These are phyloP conservation scores for Ascochyta viciae-villosae DNA, from an alignment of 2,329 filamentous ascomycete species.

Conservation along the genomic window DNA sequence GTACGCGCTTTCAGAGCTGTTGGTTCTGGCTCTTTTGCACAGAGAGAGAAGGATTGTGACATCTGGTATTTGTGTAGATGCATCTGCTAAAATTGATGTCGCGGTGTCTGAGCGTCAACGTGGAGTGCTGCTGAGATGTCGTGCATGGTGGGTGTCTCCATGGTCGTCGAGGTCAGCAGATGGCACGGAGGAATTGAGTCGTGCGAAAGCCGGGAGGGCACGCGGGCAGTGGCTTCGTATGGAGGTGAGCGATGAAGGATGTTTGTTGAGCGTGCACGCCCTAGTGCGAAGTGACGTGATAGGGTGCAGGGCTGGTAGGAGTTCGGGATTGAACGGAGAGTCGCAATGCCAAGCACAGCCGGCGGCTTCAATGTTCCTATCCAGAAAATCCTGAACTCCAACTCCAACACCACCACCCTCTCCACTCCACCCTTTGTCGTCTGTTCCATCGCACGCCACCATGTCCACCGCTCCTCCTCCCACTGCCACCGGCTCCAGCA, in stretches of 20 bases:
- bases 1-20: too few species aligned
- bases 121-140: neutral
- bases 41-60: neutral
- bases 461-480: constrained; percentile 51
- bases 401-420: constrained; percentile 30
- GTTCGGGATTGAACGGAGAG: neutral
- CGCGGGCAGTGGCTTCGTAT: neutral
- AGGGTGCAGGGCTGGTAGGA: constrained; percentile 11
- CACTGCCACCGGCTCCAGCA: constrained; percentile 58
- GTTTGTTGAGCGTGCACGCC: constrained; percentile 20
- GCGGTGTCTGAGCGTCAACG: neutral
- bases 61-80: neutral
- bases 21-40: too few species aligned
- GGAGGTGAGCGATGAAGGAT: constrained; percentile 10
- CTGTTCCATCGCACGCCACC: constrained; percentile 16
- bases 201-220: neutral
- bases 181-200: neutral
- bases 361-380: constrained; percentile 16
- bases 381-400: constrained; percentile 12
- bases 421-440: constrained; percentile 37
- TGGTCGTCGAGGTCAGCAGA: neutral
- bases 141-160: constrained; percentile 10
- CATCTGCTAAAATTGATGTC: neutral
- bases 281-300: constrained; percentile 16
- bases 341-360: too few species aligned